Conservation (phyloP, 1,284 basidiomycete genomes). For the Ceratobasidium sp. region DNA sequence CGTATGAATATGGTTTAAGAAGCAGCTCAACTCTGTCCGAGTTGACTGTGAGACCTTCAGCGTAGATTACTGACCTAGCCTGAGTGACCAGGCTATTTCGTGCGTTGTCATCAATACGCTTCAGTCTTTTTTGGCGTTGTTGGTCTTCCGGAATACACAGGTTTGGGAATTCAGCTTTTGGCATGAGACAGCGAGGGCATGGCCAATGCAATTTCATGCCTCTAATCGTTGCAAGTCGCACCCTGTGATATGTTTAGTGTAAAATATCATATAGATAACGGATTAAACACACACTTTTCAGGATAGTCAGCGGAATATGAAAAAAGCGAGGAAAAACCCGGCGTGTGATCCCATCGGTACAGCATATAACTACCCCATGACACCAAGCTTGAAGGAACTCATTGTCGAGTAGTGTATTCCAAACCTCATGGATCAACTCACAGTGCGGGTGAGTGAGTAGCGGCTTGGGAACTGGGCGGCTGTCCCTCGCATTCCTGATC, state of each 20-base stretch:
- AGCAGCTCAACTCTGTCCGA: constrained; percentile 30
- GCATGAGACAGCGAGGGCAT: constrained; percentile 44
- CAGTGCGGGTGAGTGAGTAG: constrained; percentile 52
- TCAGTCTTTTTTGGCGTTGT: neutral
- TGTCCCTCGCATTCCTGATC: neutral
- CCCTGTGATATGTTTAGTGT: neutral
- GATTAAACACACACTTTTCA: constrained; percentile 53
- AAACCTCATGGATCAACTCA: constrained; percentile 55
- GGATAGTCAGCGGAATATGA: constrained; percentile 57
- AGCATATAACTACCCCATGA: constrained; percentile 53
- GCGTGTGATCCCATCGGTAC: constrained; percentile 52
- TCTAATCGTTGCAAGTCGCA: constrained; percentile 42
- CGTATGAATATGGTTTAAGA: constrained; percentile 29
- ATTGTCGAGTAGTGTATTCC: constrained; percentile 50
- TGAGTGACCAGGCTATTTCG: neutral
- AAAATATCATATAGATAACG: too few relatives aligned
- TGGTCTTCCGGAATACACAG: constrained; percentile 46
- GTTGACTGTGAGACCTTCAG: constrained; percentile 5
- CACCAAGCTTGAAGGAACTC: constrained; percentile 52
- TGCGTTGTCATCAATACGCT: constrained; percentile 15
- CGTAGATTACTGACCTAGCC: constrained; percentile 31
- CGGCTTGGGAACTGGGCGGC: neutral
- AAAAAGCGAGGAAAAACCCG: constrained; percentile 54
- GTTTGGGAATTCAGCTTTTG: constrained; percentile 4
- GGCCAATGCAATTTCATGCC: constrained; percentile 40